Evolutionary conservation across 2,329 filamentous ascomycete genomes (phyloP), one percentile per base, ranked within the genome.

Genomic region (Hypoxylon sp.): DNA sequence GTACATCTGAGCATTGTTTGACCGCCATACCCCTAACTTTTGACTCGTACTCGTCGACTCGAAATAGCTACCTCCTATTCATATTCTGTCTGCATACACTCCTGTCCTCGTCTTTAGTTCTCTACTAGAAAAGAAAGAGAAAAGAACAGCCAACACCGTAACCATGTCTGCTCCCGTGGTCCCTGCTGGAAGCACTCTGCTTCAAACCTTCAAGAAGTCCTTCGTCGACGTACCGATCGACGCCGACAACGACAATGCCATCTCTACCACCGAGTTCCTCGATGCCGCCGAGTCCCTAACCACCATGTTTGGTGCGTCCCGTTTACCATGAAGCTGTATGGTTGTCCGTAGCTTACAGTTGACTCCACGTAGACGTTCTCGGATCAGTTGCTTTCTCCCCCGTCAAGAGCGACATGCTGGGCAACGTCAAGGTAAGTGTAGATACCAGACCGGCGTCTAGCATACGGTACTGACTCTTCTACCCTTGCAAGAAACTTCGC

Each of bases 331-430:
- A 8, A 40, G 3, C 26, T 33, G 27, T 8, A 24, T 43, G 10
- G 13, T 24, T 26, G 13, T n/a, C 24, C 20, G n/a, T 40, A 53
- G 31, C 51, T 60, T 7, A 57, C 27, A 31, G n/a, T 13, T 20
- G 10, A 27, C 42, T 31, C 31, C 33, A 24, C 29, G 3, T 54
- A 88, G 86, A 89, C 73, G 77, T 83, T 54, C 80, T 89, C 48
- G 86, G 86, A 60, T 83, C 84, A 40, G 85, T 89, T 27, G 92
- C 93, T 64, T 98, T 99, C 79, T 86, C 83, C 51, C 90, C 91
- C 21, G 94, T 98, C 73, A 97, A 97, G 84, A 89, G 79, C 67
- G 95, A 99, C 77, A 90, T 99, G 81, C 76, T 86, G 45, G 91
- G 91, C 74, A 99, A 99, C 79, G 85, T 98, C 79, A 93, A 92